Evolutionary conservation across 2,329 filamentous ascomycete species (phyloP).

Genomic region (Colletotrichum acutatum): DNA sequence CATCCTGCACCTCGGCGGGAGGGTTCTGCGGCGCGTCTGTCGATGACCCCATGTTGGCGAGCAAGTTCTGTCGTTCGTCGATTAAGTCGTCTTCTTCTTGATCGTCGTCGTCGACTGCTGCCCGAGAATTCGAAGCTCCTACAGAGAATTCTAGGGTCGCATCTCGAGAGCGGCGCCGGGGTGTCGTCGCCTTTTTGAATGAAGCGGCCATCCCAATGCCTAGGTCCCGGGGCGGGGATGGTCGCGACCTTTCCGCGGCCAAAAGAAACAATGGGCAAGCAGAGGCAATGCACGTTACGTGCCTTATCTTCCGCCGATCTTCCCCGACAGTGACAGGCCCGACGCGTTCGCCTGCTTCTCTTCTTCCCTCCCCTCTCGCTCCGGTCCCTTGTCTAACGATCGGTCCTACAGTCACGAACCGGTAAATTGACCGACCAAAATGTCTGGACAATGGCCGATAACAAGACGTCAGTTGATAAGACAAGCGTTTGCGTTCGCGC

Average conservation of each 20-base stretch:
- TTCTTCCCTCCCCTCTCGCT: neutral
- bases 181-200: conserved; percentile 23
- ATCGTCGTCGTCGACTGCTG: neutral
- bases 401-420: neutral
- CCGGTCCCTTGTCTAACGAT: neutral
- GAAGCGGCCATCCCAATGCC: neutral
- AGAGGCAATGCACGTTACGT: too few relatives aligned
- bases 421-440: neutral
- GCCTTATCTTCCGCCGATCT: conserved; percentile 29
- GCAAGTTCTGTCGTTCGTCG: conserved; percentile 17
- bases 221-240: neutral
- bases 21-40: conserved; percentile 9
- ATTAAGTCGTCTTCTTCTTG: neutral
- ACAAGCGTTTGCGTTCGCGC: neutral
- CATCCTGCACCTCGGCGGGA: conserved; percentile 12
- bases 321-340: neutral
- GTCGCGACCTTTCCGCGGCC: conserved; percentile 16
- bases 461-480: neutral
- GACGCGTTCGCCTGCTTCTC: conserved; percentile 4
- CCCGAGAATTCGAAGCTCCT: neutral
- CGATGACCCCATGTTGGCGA: conserved; percentile 30
- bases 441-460: neutral
- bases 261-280: too few relatives aligned
- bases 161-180: neutral
- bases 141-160: neutral